A percentile compares a stretch with the other conserved stretches of the same genome.
These are phyloP conservation scores for Angophora floribunda DNA, from an alignment of 345 rosid genomes.

Conservation along the genomic window DNA sequence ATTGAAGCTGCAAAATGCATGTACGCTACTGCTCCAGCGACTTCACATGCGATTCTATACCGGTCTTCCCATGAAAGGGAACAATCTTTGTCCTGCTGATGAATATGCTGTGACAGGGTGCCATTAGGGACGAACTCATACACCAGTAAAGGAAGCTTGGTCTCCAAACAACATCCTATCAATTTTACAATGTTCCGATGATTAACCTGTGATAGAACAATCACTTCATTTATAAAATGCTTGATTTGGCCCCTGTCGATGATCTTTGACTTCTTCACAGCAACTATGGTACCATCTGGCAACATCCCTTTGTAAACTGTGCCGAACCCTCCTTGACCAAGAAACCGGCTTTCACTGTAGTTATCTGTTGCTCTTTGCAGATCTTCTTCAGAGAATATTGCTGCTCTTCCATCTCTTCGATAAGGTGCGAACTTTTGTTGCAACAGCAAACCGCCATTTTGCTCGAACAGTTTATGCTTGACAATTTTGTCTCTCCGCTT, in stretches of 20 bases:
- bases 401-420: not conserved
- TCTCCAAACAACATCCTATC: conserved; percentile 37
- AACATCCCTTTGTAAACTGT: conserved; percentile 32
- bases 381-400: conserved; percentile 21
- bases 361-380: conserved; percentile 19
- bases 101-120: conserved; percentile 26
- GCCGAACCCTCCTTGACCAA: conserved; percentile 30
- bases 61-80: conserved; percentile 21
- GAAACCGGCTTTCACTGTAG: conserved; percentile 11
- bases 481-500: not conserved
- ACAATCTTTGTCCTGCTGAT: not conserved
- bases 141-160: conserved; percentile 26
- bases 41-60: conserved; percentile 13
- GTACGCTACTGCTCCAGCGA: conserved; percentile 20
- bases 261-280: conserved; percentile 31
- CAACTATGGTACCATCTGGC: conserved; percentile 11
- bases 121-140: conserved; percentile 30
- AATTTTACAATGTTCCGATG: conserved; percentile 33
- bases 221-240: conserved; percentile 39
- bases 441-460: conserved; percentile 26
- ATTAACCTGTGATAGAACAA: conserved; percentile 30
- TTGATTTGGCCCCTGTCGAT: conserved; percentile 24
- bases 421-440: conserved; percentile 8
- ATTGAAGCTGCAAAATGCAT: conserved; percentile 21
- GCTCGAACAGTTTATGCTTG: conserved; percentile 3